Evolutionary conservation across 1,139 yeast species (phyloP).

Genomic region (Pichia terricola): DNA sequence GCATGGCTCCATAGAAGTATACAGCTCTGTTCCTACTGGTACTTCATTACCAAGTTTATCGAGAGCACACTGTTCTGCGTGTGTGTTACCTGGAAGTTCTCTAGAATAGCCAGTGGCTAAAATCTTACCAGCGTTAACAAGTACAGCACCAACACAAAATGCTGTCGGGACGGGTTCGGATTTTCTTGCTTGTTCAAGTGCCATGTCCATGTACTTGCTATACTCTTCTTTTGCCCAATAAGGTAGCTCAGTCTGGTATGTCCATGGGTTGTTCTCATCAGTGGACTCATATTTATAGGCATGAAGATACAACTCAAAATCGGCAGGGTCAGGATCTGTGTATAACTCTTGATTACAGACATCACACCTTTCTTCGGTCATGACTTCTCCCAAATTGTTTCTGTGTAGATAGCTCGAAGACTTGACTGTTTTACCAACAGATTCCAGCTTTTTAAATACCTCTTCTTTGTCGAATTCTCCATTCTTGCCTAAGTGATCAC

Average conservation of each 20-base stretch:
- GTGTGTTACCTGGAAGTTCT: constrained; percentile 92
- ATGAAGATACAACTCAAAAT: constrained; percentile 81
- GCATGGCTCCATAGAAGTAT: constrained; percentile 98
- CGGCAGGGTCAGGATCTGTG: constrained; percentile 83
- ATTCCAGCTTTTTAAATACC: constrained; percentile 37
- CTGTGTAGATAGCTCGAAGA: constrained; percentile 62
- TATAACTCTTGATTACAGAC: constrained; percentile 67
- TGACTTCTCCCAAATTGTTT: constrained; percentile 13
- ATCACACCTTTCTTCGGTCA: constrained; percentile 54
- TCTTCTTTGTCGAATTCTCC: constrained; percentile 40
- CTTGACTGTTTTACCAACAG: constrained; percentile 58
- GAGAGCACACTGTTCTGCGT: constrained; percentile 93
- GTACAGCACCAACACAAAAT: constrained; percentile 86
- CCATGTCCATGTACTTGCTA: constrained; percentile 45
- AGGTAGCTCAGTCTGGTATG: constrained; percentile 71
- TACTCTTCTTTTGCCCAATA: constrained; percentile 73
- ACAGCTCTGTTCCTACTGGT: constrained; percentile 73
- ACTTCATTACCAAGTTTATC: constrained; percentile 54
- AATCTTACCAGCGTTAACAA: constrained; percentile 50
- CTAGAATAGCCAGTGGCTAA: constrained; percentile 80
- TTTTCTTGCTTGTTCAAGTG: constrained; percentile 67
- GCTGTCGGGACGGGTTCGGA: constrained; percentile 83
- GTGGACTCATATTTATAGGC: constrained; percentile 67
- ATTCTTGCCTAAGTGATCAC: constrained; percentile 44
- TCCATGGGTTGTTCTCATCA: constrained; percentile 40